Evolutionary conservation across 1,284 basidiomycete species (phyloP).

Genomic region (Termitomyces sp.): DNA sequence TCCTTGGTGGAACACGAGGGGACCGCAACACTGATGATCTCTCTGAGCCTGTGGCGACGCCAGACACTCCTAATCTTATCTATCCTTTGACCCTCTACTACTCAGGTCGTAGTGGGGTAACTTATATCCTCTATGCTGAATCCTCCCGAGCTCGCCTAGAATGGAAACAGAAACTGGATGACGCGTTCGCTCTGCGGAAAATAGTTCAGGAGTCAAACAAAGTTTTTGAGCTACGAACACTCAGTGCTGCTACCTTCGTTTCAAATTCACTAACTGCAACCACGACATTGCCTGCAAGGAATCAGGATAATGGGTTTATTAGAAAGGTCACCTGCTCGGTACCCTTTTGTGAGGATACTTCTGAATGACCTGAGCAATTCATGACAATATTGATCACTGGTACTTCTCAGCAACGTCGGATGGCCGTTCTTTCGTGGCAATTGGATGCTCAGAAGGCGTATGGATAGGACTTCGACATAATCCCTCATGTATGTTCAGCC

Average conservation of each 20-base stretch:
- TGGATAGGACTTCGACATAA: slow-evolving; percentile 95
- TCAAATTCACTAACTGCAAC: slow-evolving; percentile 55
- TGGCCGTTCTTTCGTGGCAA: slow-evolving; percentile 79
- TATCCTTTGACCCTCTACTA: slow-evolving; percentile 85
- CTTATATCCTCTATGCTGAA: slow-evolving; percentile 85
- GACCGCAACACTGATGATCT: slow-evolving; percentile 28
- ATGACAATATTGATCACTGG: not conserved
- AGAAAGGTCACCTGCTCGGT: slow-evolving; percentile 92
- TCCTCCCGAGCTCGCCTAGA: slow-evolving; percentile 66
- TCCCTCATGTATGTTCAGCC: slow-evolving; percentile 59
- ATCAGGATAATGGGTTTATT: slow-evolving; percentile 70
- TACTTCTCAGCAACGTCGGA: slow-evolving; percentile 67
- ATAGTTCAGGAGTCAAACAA: slow-evolving; percentile 90
- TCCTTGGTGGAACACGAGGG: slow-evolving; percentile 52
- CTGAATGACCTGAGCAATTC: not conserved
- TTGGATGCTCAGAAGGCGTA: slow-evolving; percentile 93
- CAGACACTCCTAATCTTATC: slow-evolving; percentile 54
- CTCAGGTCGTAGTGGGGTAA: slow-evolving; percentile 76
- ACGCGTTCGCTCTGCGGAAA: slow-evolving; percentile 79
- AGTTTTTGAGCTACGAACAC: slow-evolving; percentile 83
- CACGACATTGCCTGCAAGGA: slow-evolving; percentile 43
- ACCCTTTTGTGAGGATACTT: slow-evolving; percentile 71
- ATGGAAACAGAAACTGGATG: slow-evolving; percentile 90
- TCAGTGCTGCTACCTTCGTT: slow-evolving; percentile 83
- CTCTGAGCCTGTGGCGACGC: slow-evolving; percentile 15